These are phyloP conservation scores for Dictyostelium capitatum DNA, from an alignment of 78 protist genomes.

Conservation along the genomic window DNA sequence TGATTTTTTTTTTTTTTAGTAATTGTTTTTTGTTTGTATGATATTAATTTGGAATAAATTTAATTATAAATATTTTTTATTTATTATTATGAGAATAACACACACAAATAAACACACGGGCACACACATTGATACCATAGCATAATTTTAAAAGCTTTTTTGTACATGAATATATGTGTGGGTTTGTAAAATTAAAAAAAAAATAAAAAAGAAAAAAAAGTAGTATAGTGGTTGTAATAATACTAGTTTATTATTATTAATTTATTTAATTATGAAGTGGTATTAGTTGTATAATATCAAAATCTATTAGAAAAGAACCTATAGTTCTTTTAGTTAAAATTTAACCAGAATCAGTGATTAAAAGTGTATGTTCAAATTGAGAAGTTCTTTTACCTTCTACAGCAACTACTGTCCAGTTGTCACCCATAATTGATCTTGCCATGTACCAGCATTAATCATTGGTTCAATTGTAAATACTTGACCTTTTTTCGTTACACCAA, in stretches of 20 bases:
- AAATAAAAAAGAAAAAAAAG: no score
- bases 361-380: constrained; percentile 98
- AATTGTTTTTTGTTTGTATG: not conserved
- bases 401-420: constrained; percentile 96
- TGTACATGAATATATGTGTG: no score
- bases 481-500: constrained; percentile 94
- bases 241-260: no score
- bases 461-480: constrained; percentile 98
- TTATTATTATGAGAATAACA: no score
- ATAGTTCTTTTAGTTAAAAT: constrained; percentile 35
- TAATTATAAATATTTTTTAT: not conserved
- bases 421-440: constrained; percentile 91
- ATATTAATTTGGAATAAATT: not conserved
- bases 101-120: no score
- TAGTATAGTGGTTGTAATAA: no score
- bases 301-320: not conserved
- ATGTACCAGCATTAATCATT: constrained; percentile 90
- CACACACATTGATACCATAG: no score
- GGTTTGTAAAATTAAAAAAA: no score
- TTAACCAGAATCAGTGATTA: constrained; percentile 92
- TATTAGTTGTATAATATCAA: no score
- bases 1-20: not conserved
- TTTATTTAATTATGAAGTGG: no score
- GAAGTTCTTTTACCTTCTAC: constrained; percentile 96
- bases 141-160: no score